Percentiles rank a stretch among this genome's conserved stretches.
Evolutionary conservation across 495 filamentous ascomycete species (phyloP).

Genomic region (Penicillium manginii): DNA sequence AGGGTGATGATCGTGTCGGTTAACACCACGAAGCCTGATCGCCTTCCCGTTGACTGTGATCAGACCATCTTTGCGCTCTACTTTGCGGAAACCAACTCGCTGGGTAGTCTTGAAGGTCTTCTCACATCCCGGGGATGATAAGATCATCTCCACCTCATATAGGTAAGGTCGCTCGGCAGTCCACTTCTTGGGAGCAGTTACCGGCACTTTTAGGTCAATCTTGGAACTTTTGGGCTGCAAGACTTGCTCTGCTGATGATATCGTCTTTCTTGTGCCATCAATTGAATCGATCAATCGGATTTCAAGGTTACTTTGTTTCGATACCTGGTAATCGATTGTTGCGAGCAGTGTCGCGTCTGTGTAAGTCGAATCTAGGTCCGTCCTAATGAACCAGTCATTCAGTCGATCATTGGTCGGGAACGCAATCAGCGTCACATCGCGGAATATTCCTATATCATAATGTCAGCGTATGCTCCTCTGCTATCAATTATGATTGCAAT

Average conservation of each 20-base stretch:
- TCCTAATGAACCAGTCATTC: conserved; percentile 60
- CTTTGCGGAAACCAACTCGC: conserved; percentile 60
- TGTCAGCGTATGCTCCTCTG: neutral
- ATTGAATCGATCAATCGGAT: conserved; percentile 3
- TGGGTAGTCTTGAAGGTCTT: conserved; percentile 50
- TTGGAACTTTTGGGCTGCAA: neutral
- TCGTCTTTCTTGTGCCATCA: conserved; percentile 4
- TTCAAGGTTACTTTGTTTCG: conserved; percentile 8
- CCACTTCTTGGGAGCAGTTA: conserved; percentile 61
- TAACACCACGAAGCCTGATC: conserved; percentile 62
- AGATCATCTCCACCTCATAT: conserved; percentile 53
- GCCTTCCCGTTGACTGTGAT: conserved; percentile 62
- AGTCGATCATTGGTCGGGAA: conserved; percentile 56
- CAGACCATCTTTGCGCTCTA: conserved; percentile 59
- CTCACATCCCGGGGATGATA: conserved; percentile 16
- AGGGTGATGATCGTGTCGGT: conserved; percentile 68
- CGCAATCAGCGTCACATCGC: conserved; percentile 64
- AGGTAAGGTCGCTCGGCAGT: conserved; percentile 66
- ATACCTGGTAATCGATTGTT: conserved; percentile 42
- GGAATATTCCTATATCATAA: conserved; percentile 58
- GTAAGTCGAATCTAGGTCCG: conserved; percentile 58
- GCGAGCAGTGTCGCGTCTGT: conserved; percentile 54
- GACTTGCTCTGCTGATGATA: neutral
- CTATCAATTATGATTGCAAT: neutral
- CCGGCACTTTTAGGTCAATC: conserved; percentile 37